Evolutionary conservation across 2,329 filamentous ascomycete genomes (phyloP), one percentile per base, ranked within the genome.

Genomic region (Colletotrichum sublineola): DNA sequence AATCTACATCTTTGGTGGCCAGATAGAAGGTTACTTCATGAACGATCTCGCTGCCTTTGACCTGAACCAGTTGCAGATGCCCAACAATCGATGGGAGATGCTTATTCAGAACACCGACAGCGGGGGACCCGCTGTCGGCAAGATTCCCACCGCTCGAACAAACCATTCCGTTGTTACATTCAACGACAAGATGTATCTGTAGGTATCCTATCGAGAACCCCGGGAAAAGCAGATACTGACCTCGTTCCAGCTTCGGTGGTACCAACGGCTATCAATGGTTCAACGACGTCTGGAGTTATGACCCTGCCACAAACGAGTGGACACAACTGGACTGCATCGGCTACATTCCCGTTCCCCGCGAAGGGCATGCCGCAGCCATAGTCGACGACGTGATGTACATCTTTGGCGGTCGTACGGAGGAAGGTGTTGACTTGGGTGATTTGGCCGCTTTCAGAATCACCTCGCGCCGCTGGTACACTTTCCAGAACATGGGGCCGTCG

Each of bases 351-450:
- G 92, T 95, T 1, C 92, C 96, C 24, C 91, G 96, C 73, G 96
- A 99, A 86, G 96, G 96, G 4, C 96, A 99, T 81, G 95, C 97
- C 15, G 94, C 96, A 18, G 92, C 96, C 5, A 86, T 99, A 29
- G 95, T 99, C 55, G 94, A 96, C 80, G 96, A 99, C 80, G 96
- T 98, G 72, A 99, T 99, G 97, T 99, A 99, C 84, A 91, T 99
- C 73, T 99, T 99, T 81, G 97, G 97, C 76, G 96, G 96, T 56
- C 93, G 96, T 72, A 98, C 95, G 0, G 94, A 98, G 79, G 95
- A 98, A 76, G 96, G 96, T 1, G 90, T 92, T 38, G 96, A 99
- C 80, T 85, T 99, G 5, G 96, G 96, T 44, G 96, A 99, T 81
- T 87, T 99, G 55, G 96, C 96, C 2, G 96, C 96, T 1, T 91